Base-by-base conservation (phyloP, 75 land plant species). In the Selaginella moellendorffii region DNA sequence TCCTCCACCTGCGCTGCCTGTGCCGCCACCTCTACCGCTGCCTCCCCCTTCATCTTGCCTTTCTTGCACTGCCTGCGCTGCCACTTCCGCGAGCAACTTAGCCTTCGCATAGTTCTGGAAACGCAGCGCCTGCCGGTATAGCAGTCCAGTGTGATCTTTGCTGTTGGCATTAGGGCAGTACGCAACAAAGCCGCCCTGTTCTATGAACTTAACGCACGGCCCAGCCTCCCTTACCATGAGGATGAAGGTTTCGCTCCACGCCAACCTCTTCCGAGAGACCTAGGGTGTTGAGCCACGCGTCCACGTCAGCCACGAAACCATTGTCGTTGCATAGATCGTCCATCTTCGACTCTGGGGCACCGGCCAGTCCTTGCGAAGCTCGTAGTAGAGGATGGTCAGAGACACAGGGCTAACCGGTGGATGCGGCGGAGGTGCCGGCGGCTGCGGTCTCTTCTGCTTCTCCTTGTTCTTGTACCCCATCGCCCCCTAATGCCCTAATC, bases 151-250 rank as follows among this genome's bases (percentile, higher is more conserved):
- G 46, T 36, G 46, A 36, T 36, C 46, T 36, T 36, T 5, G 46
- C 46, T 36, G 46, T 36, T 36, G 46, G 14, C 46, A 14, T 36
- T 36, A 36, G 46, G 46, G 14, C 46, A 14, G 46, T 36, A 36
- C 14, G 46, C 46, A 36, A 36, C 46, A 36, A 36, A 36, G 46
- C 46, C 46, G 46, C 46, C 46, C 46, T 36, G 46, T 36, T 36
- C 46, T 36, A 36, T 14, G 14, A 36, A 36, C 46, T 5, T 36
- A n/a, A 36, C 46, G 46, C 46, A 36, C 46, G 10, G 46, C 46
- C 46, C 46, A 36, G 14, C 46, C 46, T 36, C 14, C 46, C 14
- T 36, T 36, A 36, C 46, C 46, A 36, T 36, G 46, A 5, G 46
- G 46, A 36, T 36, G 46, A 36, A 36, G 46, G 14, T 36, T 36